These are phyloP conservation scores for Penicillium canariense DNA, from an alignment of 495 filamentous ascomycete species.

Conservation along the genomic window DNA sequence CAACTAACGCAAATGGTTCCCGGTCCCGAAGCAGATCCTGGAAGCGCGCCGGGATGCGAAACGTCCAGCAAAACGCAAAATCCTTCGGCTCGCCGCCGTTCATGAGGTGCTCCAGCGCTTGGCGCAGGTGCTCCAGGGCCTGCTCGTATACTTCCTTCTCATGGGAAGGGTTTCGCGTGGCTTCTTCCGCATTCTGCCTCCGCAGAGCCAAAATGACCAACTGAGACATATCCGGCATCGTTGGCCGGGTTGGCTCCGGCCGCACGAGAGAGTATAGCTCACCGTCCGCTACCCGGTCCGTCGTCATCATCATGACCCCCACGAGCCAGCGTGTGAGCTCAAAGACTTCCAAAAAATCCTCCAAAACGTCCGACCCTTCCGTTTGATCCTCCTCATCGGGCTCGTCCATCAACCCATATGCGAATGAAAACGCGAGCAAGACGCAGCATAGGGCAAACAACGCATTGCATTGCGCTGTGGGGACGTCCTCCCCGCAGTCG, in stretches of 20 bases:
- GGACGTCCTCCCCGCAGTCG: slow-evolving; percentile 24
- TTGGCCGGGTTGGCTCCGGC: slow-evolving; percentile 23
- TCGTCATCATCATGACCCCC: slow-evolving; percentile 28
- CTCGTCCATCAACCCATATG: slow-evolving; percentile 31
- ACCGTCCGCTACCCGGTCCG: slow-evolving; percentile 35
- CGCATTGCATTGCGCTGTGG: slow-evolving; percentile 41
- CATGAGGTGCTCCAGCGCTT: slow-evolving; percentile 31
- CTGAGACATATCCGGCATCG: slow-evolving; percentile 39
- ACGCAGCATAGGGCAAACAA: slow-evolving; percentile 47
- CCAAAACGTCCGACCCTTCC: slow-evolving; percentile 24
- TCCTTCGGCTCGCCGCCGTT: slow-evolving; percentile 36
- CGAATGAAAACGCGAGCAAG: slow-evolving; percentile 47
- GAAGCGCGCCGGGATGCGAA: slow-evolving; percentile 51
- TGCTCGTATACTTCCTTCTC: slow-evolving; percentile 30
- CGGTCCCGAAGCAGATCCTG: slow-evolving; percentile 47
- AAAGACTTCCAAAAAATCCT: slow-evolving; percentile 46
- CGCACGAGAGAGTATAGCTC: slow-evolving; percentile 34
- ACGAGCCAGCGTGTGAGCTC: slow-evolving; percentile 39
- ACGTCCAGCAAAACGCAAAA: slow-evolving; percentile 48
- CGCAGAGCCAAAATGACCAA: slow-evolving; percentile 33
- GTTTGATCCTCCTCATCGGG: slow-evolving; percentile 16
- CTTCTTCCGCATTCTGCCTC: slow-evolving; percentile 30
- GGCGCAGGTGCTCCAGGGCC: slow-evolving; percentile 32
- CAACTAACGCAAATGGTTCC: slow-evolving; percentile 53
- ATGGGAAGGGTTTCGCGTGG: slow-evolving; percentile 24